Percentiles rank a stretch among this genome's conserved stretches.
These are phyloP conservation scores for Lachnum nothofagi DNA, from an alignment of 2,329 filamentous ascomycete genomes.

Conservation along the genomic window DNA sequence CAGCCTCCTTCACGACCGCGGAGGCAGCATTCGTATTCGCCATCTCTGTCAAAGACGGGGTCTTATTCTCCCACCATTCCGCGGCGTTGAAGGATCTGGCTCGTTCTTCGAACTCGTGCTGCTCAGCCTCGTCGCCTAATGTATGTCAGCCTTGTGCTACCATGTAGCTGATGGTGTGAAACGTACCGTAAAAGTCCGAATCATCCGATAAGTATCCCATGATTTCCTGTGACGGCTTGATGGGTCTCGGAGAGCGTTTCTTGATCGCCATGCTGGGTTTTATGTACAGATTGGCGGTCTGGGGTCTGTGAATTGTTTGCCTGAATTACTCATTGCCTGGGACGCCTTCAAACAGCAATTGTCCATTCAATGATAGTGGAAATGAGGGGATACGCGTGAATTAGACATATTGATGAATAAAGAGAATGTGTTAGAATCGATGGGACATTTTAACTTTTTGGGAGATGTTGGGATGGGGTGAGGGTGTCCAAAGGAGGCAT, in stretches of 20 bases:
- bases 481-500: slow-evolving; percentile 1
- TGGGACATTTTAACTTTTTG: background rate
- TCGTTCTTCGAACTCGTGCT: slow-evolving; percentile 44
- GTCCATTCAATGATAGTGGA: background rate
- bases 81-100: slow-evolving; percentile 47
- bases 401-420: background rate
- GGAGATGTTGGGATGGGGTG: no score
- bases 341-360: background rate
- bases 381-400: background rate
- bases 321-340: slow-evolving; percentile 9
- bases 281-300: background rate
- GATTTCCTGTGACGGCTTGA: slow-evolving; percentile 1
- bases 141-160: slow-evolving; percentile 12
- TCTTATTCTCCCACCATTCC: slow-evolving; percentile 44
- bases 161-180: slow-evolving; percentile 1
- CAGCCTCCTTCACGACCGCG: slow-evolving; percentile 4
- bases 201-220: slow-evolving; percentile 35
- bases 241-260: no score
- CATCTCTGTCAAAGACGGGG: slow-evolving; percentile 32
- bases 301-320: no score
- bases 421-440: background rate
- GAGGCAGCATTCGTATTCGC: slow-evolving; percentile 27
- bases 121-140: slow-evolving; percentile 51
- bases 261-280: slow-evolving; percentile 16
- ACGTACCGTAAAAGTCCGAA: slow-evolving; percentile 53